Evolutionary conservation across 345 rosid species (phyloP).

Genomic region (Populus alba): DNA sequence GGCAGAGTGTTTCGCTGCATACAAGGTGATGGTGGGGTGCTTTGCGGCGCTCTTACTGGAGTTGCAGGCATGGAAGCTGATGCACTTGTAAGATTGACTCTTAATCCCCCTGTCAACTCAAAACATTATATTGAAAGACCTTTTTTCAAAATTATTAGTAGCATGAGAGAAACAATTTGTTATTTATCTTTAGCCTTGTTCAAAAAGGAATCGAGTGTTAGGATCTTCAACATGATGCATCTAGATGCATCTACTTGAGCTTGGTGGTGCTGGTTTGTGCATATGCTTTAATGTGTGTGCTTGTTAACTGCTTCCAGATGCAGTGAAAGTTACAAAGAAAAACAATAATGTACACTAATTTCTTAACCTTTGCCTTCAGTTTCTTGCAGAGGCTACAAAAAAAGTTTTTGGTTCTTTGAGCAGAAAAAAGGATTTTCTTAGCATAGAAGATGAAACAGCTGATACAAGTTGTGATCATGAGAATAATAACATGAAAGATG

Average conservation of each 20-base stretch:
- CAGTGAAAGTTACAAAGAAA: neutral
- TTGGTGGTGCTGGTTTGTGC: neutral
- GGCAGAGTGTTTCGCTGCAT: conserved; percentile 83
- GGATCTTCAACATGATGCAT: neutral
- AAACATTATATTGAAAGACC: neutral
- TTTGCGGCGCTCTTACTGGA: conserved; percentile 91
- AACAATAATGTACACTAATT: conserved; percentile 1
- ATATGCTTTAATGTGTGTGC: neutral
- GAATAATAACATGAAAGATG: conserved; percentile 46
- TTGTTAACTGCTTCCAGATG: neutral
- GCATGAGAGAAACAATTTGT: neutral
- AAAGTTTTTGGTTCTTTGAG: conserved; percentile 61
- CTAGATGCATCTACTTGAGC: neutral
- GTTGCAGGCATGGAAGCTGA: conserved; percentile 97
- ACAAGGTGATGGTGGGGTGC: conserved; percentile 97
- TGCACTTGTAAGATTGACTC: conserved; percentile 69
- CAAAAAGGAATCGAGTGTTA: no score
- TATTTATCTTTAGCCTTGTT: neutral
- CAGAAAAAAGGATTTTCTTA: conserved; percentile 52
- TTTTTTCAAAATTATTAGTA: neutral
- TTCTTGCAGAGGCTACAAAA: conserved; percentile 94
- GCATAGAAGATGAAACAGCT: conserved; percentile 62
- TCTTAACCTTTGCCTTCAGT: conserved; percentile 54
- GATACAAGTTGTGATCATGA: conserved; percentile 49
- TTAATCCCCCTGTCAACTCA: neutral